A percentile compares a stretch with the other conserved stretches of the same genome.
Conservation (phyloP, 345 rosid species). For the Bruguiera parviflora region DNA sequence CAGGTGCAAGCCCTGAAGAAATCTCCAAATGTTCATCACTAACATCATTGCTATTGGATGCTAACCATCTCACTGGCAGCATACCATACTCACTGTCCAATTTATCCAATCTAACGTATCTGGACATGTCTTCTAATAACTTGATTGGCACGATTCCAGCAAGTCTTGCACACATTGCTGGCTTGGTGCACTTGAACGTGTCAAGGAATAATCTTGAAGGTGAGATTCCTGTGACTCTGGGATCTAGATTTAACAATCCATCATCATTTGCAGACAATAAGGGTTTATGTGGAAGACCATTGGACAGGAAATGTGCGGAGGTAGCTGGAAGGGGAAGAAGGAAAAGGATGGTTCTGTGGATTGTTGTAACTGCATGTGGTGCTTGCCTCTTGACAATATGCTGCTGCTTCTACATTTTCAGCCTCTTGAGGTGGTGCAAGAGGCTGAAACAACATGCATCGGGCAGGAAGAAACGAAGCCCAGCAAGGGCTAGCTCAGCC, state of each 20-base stretch:
- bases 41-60: conserved; percentile 47
- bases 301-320: conserved; percentile 43
- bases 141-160: conserved; percentile 70
- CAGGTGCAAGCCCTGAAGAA: conserved; percentile 63
- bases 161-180: conserved; percentile 41
- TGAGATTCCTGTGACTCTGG: conserved; percentile 56
- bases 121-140: conserved; percentile 81
- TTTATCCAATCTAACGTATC: conserved; percentile 48
- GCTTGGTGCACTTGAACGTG: conserved; percentile 63
- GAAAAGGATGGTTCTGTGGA: conserved; percentile 56
- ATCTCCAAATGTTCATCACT: conserved; percentile 49
- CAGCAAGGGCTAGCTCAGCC: conserved; percentile 75
- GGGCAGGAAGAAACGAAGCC: conserved; percentile 86
- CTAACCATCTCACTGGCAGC: conserved; percentile 63
- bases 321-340: conserved; percentile 38
- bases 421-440: conserved; percentile 82
- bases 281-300: conserved; percentile 71
- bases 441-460: conserved; percentile 59
- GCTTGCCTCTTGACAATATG: conserved; percentile 57
- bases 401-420: conserved; percentile 81
- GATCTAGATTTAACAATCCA: conserved; percentile 55
- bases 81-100: conserved; percentile 60
- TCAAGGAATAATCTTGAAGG: conserved; percentile 71
- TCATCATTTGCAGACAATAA: conserved; percentile 54
- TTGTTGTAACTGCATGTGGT: conserved; percentile 52